phyloP scores from a whole-genome alignment of 495 filamentous ascomycete genomes.

The Xylaria sp. region DNA sequence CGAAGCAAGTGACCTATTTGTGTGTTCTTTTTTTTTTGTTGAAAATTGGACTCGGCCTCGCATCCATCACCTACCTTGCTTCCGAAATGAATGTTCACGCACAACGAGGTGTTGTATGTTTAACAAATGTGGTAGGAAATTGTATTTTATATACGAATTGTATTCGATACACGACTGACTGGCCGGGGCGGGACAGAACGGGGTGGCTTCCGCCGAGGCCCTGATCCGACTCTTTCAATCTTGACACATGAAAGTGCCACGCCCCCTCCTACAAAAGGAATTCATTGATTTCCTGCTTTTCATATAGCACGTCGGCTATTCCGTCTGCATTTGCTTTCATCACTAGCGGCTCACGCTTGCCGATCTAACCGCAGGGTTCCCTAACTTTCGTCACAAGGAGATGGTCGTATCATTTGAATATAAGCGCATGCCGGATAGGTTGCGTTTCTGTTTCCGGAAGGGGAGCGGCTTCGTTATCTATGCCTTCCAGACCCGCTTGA shows the following conservation, averaged over 20 bases:
- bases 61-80: background rate
- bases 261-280: conserved; percentile 23
- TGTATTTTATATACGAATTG: conserved; percentile 34
- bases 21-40: too few relatives aligned
- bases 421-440: background rate
- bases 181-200: background rate
- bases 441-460: background rate
- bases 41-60: background rate
- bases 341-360: background rate
- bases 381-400: background rate
- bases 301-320: background rate
- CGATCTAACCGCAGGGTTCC: background rate
- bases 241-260: conserved; percentile 8
- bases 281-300: conserved; percentile 23
- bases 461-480: conserved; percentile 30
- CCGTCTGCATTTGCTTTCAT: background rate
- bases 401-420: background rate
- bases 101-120: background rate
- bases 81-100: background rate
- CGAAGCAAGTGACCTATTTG: background rate
- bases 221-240: background rate
- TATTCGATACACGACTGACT: conserved; percentile 36
- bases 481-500: conserved; percentile 87
- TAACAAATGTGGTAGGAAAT: conserved; percentile 10
- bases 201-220: background rate